These are phyloP conservation scores for Paracorniculantispora psalliotae DNA, from an alignment of 2,329 filamentous ascomycete species.

Conservation along the genomic window DNA sequence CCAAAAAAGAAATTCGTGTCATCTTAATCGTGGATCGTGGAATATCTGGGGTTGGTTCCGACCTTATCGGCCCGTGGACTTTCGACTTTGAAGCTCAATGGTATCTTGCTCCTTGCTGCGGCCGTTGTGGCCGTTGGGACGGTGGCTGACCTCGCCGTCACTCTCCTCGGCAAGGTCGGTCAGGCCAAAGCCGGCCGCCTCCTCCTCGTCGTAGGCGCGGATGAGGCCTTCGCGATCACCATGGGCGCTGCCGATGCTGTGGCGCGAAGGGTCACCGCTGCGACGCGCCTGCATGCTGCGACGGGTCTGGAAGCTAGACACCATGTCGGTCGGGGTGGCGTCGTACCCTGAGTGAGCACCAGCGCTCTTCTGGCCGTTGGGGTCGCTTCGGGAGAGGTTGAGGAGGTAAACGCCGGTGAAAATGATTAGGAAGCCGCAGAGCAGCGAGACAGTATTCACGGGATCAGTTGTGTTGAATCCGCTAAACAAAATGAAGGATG, in stretches of 20 bases:
- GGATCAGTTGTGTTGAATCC: conserved; percentile 93
- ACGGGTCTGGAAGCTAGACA: conserved; percentile 84
- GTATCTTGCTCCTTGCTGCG: conserved; percentile 31
- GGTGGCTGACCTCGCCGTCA: conserved; percentile 50
- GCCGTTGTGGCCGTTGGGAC: conserved; percentile 38
- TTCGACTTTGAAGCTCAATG: conserved; percentile 49
- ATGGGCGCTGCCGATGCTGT: conserved; percentile 58
- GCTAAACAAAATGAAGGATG: conserved; percentile 91
- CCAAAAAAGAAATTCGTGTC: conserved; percentile 12
- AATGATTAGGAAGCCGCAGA: conserved; percentile 90
- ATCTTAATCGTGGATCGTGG: conserved; percentile 12
- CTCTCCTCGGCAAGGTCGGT: conserved; percentile 75
- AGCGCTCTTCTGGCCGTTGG: conserved; percentile 67
- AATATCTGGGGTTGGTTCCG: background rate
- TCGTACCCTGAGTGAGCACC: conserved; percentile 61
- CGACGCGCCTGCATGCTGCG: conserved; percentile 88
- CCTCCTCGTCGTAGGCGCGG: conserved; percentile 83
- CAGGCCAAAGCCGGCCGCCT: conserved; percentile 66
- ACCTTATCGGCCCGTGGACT: conserved; percentile 28
- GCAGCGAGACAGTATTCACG: conserved; percentile 85
- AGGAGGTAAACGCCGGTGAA: conserved; percentile 94
- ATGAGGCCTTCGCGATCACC: conserved; percentile 79
- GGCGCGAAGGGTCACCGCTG: conserved; percentile 61
- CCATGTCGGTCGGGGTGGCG: conserved; percentile 83
- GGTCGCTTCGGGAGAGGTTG: conserved; percentile 90